Evolutionary conservation across 345 rosid genomes (phyloP), one percentile per base, ranked within the genome.

Genomic region (Excoecaria cochinchinensis): DNA sequence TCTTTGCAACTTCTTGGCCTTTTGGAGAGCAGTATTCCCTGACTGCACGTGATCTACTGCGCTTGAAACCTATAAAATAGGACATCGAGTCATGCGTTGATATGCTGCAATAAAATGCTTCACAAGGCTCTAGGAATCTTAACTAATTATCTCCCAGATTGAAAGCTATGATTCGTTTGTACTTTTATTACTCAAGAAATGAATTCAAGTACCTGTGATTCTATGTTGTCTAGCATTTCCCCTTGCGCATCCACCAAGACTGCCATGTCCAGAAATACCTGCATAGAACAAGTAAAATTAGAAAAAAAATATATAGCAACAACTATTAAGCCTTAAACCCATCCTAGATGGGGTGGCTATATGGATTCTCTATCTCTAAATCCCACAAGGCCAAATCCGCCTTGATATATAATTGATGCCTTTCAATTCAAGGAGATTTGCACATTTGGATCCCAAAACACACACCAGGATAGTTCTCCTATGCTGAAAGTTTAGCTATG

Each of bases 221-320:
- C 99, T 67, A 93, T 96, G 84, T 90, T 88, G 88, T 96, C 91
- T 3, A 96, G 83, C 97, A 93, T 86, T 70, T 96, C 97, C 70
- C 98, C 97, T 68, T 93, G 98, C 56, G 95, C 92, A 67, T 96
- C 95, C 58, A 93, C 98, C 83, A 96, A 75, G 65, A 93, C 99
- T 0, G 98, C 98, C 91, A 96, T 93, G 76, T 96, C 98, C 63
- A 93, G 81, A 84, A 92, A 96, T 78, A 92, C 81, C 99, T 95
- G 92, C 85, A 77, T 47, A 42, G 5, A 3, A 39, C 61, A 58
- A 63, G 69, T 40, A 51, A 73, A 67, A 47, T 21, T 31, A n/a
- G n/a, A n/a, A n/a, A 63, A 69, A 52, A 40, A 2, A 75, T 15
- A 64, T 17, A 24, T 13, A 31, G 31, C 31, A 31, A 31, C 31